Conservation (phyloP, 352 stramenopile species). For the Globisporangium polare region DNA sequence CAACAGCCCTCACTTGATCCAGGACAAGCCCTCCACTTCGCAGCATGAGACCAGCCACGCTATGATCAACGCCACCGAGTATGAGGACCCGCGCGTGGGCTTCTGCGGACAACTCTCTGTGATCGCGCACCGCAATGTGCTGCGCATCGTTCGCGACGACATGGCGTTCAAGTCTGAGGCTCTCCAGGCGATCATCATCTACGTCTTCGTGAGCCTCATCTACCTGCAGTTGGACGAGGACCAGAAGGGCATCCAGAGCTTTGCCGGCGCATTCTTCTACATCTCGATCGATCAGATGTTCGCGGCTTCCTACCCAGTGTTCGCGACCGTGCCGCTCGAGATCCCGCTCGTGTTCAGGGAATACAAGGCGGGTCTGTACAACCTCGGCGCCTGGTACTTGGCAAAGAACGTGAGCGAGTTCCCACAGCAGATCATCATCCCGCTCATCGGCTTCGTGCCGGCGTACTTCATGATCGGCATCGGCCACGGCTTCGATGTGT, state of each 20-base stretch:
- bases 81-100: constrained; percentile 14
- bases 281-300: constrained; percentile 40
- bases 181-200: constrained; percentile 30
- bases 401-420: constrained; percentile 54
- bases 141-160: constrained; percentile 33
- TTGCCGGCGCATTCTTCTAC: constrained; percentile 44
- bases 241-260: constrained; percentile 43
- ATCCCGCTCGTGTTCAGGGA: constrained; percentile 40
- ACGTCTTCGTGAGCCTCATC: constrained; percentile 38
- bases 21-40: too few relatives aligned
- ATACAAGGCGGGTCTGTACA: constrained; percentile 33
- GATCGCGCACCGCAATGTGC: constrained; percentile 19
- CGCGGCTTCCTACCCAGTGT: constrained; percentile 23
- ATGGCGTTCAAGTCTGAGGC: constrained; percentile 23
- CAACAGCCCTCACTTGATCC: not conserved
- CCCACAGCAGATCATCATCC: constrained; percentile 36
- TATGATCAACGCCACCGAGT: not conserved
- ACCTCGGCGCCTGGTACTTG: constrained; percentile 39
- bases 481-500: constrained; percentile 27
- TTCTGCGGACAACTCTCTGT: constrained; percentile 6
- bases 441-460: constrained; percentile 34
- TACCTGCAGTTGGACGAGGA: constrained; percentile 40
- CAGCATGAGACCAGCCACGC: too few relatives aligned
- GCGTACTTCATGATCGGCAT: constrained; percentile 43
- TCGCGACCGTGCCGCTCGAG: constrained; percentile 37